Conservation (phyloP, 2,329 filamentous ascomycete species). For the Nemania abortiva region DNA sequence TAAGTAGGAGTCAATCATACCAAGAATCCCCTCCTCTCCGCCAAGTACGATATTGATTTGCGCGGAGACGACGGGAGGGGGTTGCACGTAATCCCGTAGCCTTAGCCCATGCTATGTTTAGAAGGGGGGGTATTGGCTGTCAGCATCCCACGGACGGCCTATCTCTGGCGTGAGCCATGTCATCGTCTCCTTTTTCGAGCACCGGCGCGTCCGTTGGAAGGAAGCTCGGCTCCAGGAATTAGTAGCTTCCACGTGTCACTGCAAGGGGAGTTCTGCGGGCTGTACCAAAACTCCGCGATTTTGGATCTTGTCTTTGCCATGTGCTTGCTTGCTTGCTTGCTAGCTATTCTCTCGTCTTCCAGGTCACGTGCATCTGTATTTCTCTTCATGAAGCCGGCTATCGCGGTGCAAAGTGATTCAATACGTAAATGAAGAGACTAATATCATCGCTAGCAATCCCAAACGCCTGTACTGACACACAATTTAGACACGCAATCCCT, state of each 20-base stretch:
- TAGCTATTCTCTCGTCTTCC: neutral
- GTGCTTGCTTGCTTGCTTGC: neutral
- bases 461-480: neutral
- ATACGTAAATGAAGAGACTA: neutral
- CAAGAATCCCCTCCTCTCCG: neutral
- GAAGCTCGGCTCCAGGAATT: neutral
- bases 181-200: conserved; percentile 13
- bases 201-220: neutral
- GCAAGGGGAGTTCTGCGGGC: neutral
- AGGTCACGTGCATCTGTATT: neutral
- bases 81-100: conserved; percentile 29
- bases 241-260: neutral
- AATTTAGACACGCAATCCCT: neutral
- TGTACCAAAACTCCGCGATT: neutral
- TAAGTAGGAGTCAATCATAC: conserved; percentile 1
- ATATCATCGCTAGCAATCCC: no score
- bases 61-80: conserved; percentile 6
- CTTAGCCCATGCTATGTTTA: conserved; percentile 34
- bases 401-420: neutral
- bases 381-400: neutral
- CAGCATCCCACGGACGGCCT: conserved; percentile 29
- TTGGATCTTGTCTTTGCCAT: neutral
- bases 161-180: conserved; percentile 17
- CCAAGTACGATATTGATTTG: conserved; percentile 16
- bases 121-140: conserved; percentile 19